A percentile compares a stretch with the other conserved stretches of the same genome.
Evolutionary conservation across 371 early-diverging fungal genomes (phyloP).

Genomic region (Amoeboradix gromovi): DNA sequence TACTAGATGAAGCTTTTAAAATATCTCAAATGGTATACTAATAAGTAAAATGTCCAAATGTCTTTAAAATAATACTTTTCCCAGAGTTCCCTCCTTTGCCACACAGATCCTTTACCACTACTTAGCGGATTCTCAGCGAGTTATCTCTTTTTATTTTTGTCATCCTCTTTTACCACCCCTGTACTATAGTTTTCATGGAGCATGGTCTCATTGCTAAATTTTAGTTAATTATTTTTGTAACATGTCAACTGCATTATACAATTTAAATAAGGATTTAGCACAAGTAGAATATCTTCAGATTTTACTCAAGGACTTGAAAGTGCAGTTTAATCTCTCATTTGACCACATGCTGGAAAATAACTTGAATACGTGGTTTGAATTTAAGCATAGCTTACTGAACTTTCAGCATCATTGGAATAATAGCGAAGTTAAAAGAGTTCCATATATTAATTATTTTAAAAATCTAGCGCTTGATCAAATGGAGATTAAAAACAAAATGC

Average conservation of each 20-base stretch:
- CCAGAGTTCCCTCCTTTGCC: too few relatives aligned
- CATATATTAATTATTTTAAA: background rate
- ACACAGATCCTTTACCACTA: too few relatives aligned
- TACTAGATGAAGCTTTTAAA: too few relatives aligned
- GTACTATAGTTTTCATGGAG: too few relatives aligned
- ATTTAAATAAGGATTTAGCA: background rate
- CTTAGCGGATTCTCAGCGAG: too few relatives aligned
- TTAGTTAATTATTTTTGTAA: too few relatives aligned
- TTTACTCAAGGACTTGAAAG: background rate
- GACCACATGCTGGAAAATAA: background rate
- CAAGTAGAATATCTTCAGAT: background rate
- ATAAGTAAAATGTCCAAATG: too few relatives aligned
- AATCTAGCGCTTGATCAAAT: background rate
- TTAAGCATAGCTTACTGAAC: background rate
- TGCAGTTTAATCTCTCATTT: background rate
- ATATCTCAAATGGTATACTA: too few relatives aligned
- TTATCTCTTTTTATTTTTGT: too few relatives aligned
- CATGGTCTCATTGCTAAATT: too few relatives aligned
- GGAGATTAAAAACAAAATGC: background rate
- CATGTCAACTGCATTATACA: background rate
- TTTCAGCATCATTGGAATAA: background rate
- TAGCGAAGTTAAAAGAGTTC: background rate
- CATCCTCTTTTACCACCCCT: too few relatives aligned
- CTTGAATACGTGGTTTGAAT: background rate
- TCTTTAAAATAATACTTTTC: too few relatives aligned